Evolutionary conservation across 345 rosid genomes (phyloP).

Genomic region (Carallia pectinifolia): DNA sequence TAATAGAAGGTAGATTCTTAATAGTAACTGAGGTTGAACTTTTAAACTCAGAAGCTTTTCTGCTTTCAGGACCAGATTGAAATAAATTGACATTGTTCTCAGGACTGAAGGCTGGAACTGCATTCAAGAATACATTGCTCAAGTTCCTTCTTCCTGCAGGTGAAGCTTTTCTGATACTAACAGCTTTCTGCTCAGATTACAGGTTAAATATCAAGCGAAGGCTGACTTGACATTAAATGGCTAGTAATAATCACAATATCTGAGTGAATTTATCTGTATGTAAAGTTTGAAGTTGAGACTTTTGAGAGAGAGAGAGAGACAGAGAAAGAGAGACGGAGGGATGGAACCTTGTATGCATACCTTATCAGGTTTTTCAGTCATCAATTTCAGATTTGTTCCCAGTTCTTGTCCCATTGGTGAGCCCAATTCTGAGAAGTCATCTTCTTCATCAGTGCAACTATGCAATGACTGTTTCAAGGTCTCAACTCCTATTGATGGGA

Average conservation of each 20-base stretch:
- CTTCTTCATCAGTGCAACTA: slow-evolving; percentile 5
- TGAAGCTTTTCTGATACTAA: slow-evolving; percentile 10
- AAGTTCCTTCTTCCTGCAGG: not conserved
- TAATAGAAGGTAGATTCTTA: slow-evolving; percentile 19
- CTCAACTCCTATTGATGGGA: slow-evolving; percentile 16
- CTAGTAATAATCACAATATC: not conserved
- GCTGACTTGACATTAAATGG: slow-evolving; percentile 2
- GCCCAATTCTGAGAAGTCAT: slow-evolving; percentile 28
- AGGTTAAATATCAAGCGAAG: slow-evolving; percentile 4
- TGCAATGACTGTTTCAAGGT: slow-evolving; percentile 15
- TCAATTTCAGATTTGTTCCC: slow-evolving; percentile 12
- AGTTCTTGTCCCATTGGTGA: slow-evolving; percentile 10
- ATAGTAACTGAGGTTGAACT: slow-evolving; percentile 20
- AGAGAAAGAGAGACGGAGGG: too few species aligned
- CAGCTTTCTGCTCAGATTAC: slow-evolving; percentile 7
- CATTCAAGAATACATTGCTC: not conserved
- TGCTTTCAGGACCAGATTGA: not conserved
- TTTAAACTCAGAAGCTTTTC: slow-evolving; percentile 5
- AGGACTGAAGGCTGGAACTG: slow-evolving; percentile 1
- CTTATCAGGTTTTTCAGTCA: slow-evolving; percentile 20
- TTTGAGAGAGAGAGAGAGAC: too few species aligned
- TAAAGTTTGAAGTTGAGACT: too few species aligned
- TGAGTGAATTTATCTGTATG: too few species aligned
- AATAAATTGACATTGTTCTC: slow-evolving; percentile 4
- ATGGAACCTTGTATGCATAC: slow-evolving; percentile 7